Base-by-base conservation (phyloP, 805 yeast species). In the Cyberlindnera mississippiensis region DNA sequence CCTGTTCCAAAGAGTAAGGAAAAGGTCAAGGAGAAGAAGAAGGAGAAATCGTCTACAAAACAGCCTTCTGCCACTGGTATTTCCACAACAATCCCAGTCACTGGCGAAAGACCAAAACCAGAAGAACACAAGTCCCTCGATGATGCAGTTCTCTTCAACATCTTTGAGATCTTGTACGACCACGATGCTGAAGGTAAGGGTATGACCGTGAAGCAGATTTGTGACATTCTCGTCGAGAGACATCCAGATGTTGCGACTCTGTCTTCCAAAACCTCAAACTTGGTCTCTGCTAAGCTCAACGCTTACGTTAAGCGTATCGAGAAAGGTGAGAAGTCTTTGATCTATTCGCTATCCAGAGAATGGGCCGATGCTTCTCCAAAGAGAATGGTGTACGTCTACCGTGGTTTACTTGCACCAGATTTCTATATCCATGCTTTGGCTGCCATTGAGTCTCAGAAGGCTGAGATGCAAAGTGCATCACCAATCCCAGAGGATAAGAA, bases 281-380 rank as follows among this genome's bases (percentile, higher is more conserved):
- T 85, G 51, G 90, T 85, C 2, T 76, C 85, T 51, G 95, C 95
- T 15, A 85, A 85, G 59, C 67, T 85, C 52, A 85, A 85, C 59
- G 93, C 93, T 15, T 85, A 85, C 57, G 93, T 85, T 35, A 85
- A 85, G 59, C 75, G 90, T 54, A 85, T 85, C 24, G 95, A 85
- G 59, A 85, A 85, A 57, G 93, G 93, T 50, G 95, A 85, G 59
- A 71, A 78, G 47, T 73, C 78, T 33, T 69, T 85, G 54, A 74
- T 75, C 43, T 85, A 85, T 61, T 87, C 91, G 15, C 65, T 85
- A 33, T 80, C 88, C 1, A 76, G 95, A 64, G 93, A 85, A 61
- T 85, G 95, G 95, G 91, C 95, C 3, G 91, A 85, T 61, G 88
- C 91, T 14, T 80, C 88, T 2, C 95, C 95, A 38, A 82, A 85